Evolutionary conservation across 768 basidiomycete species (phyloP), one percentile per base, ranked within the genome.

Genomic region (Suillus sp.): DNA sequence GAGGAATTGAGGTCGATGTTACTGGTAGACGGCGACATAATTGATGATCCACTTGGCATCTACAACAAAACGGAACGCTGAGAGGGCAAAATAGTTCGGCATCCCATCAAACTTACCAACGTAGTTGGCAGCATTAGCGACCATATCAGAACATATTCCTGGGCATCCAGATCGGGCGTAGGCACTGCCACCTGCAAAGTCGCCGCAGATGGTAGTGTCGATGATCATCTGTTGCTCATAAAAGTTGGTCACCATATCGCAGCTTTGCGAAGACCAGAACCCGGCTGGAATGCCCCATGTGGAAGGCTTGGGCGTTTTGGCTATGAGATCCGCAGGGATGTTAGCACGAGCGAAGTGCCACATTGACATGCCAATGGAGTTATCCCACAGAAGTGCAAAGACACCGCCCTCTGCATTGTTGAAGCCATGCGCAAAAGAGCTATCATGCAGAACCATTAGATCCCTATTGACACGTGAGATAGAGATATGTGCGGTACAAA

Each of bases 71-170:
- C 13, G 51, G 14, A 9, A 30, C 37, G 71, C 16, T 32, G 35
- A 56, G 22, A 22, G 14, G 16, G n/a, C 14, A 22, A 38, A 25
- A 37, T 14, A 4, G n/a, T 10, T 10, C 22, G 22, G 22, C 30
- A 55, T 10, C 16, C 66, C 64, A 32, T 76, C 59, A 45, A 59
- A n/a, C 78, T 68, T 66, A 83, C 82, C 63, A n/a, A 62, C 67
- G 71, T 85, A 90, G 75, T 87, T 89, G 30, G 69, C 75, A 14
- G 86, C 82, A 70, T 89, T 78, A 20, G 81, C 77, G 48, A 89
- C 84, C 37, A 78, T 78, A 16, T 79, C 66, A 1, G 74, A 71
- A 62, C 85, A 86, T 3, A 78, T 81, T 10, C 80, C 83, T 0
- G 76, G 72, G 51, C 78, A 79, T 2, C 75, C 73, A 35, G 77